Evolutionary conservation across 164 flowering plant genomes (phyloP).

Genomic region (Hamamelis virginiana): DNA sequence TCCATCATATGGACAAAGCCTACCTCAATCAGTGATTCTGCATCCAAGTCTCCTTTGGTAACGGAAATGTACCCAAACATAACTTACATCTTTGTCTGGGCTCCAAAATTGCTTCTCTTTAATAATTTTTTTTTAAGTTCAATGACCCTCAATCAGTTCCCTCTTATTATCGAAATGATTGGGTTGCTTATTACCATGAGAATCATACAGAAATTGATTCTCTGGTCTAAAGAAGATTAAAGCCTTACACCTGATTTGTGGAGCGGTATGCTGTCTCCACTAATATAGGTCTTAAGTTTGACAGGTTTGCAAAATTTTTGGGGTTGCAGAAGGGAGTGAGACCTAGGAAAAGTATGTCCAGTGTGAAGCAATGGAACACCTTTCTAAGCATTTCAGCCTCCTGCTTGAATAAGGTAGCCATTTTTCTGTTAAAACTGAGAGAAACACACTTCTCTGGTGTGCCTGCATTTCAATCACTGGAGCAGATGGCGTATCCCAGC

Average conservation of each 20-base stretch:
- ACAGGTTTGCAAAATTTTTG: neutral
- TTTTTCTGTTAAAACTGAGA: neutral
- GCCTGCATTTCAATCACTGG: neutral
- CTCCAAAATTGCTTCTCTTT: constrained; percentile 8
- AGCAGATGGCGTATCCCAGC: neutral
- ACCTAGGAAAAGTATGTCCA: neutral
- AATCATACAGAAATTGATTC: neutral
- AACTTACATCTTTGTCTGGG: constrained; percentile 5
- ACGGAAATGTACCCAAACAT: constrained; percentile 23
- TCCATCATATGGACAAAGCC: constrained; percentile 38
- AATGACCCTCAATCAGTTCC: neutral
- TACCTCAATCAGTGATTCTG: constrained; percentile 37
- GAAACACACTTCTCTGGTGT: neutral
- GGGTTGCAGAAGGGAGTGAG: neutral
- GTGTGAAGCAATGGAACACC: neutral
- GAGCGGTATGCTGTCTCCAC: neutral
- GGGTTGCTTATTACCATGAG: neutral
- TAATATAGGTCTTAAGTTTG: neutral
- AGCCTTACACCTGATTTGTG: neutral
- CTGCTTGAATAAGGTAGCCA: neutral
- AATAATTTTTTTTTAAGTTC: no score
- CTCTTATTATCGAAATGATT: neutral
- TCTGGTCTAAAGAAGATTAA: neutral
- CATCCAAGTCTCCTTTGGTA: constrained; percentile 22
- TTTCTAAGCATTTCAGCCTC: neutral